A percentile compares a stretch with the other conserved stretches of the same genome.
These are phyloP conservation scores for Monilinia fructicola DNA, from an alignment of 2,329 filamentous ascomycete genomes.

Conservation along the genomic window DNA sequence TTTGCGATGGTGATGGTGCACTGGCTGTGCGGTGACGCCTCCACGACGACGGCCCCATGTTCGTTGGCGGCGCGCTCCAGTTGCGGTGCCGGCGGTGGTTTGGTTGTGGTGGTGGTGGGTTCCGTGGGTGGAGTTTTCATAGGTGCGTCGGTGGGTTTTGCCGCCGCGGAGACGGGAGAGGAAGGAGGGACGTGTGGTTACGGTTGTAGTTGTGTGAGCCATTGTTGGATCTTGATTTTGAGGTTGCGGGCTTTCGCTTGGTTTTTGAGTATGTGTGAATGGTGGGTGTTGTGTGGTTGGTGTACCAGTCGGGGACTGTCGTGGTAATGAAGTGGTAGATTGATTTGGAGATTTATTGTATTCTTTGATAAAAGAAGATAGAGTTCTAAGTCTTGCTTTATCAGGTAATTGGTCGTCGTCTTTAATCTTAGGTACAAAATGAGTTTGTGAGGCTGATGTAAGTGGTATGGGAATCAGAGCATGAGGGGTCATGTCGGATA, in stretches of 20 bases:
- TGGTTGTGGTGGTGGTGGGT: not conserved
- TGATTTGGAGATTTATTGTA: not conserved
- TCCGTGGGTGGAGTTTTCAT: conserved; percentile 2
- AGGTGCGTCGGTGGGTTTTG: conserved; percentile 15
- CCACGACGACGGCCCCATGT: conserved; percentile 5
- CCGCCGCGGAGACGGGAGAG: conserved; percentile 16
- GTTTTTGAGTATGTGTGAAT: too few species aligned
- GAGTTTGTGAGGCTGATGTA: conserved; percentile 1
- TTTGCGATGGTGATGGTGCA: conserved; percentile 9
- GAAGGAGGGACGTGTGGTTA: conserved; percentile 13
- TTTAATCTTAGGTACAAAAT: not conserved
- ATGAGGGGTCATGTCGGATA: not conserved
- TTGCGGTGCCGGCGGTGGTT: not conserved
- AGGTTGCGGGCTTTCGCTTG: not conserved
- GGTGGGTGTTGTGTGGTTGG: not conserved
- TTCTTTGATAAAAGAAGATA: conserved; percentile 21
- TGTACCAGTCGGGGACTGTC: not conserved
- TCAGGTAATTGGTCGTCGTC: conserved; percentile 1
- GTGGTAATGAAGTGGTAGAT: not conserved
- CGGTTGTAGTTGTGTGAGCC: conserved; percentile 22
- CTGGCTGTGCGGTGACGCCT: not conserved
- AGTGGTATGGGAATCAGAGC: not conserved
- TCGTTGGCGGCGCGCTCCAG: not conserved
- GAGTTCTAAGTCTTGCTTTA: conserved; percentile 8
- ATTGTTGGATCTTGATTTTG: not conserved